Evolutionary conservation across 1,284 basidiomycete species (phyloP).

Genomic region (Cronartium ribicola): DNA sequence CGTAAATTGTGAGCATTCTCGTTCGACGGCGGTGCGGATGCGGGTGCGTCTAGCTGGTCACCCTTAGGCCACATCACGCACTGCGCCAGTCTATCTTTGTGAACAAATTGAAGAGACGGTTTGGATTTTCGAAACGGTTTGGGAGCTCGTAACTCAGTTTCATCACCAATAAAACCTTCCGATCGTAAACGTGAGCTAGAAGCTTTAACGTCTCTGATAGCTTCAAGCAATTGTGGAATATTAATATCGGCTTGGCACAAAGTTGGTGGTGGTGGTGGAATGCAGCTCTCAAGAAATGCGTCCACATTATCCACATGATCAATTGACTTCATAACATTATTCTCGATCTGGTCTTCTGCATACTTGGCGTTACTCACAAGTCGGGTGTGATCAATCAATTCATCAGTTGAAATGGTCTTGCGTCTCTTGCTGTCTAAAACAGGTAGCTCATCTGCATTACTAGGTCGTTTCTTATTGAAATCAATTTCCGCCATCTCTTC

Average conservation of each 20-base stretch:
- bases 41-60: background rate
- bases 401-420: background rate
- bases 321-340: background rate
- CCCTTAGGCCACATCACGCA: background rate
- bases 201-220: background rate
- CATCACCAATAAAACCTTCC: background rate
- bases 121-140: background rate
- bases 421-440: background rate
- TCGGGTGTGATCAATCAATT: background rate
- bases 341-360: too few relatives aligned
- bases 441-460: too few relatives aligned
- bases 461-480: background rate
- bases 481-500: background rate
- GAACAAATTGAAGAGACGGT: background rate
- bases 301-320: background rate
- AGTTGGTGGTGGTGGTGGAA: background rate
- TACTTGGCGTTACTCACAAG: background rate
- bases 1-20: background rate
- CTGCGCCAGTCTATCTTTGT: background rate
- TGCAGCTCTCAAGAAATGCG: background rate
- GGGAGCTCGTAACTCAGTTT: background rate
- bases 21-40: background rate
- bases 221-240: background rate
- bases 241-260: background rate
- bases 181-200: background rate